phyloP scores from a whole-genome alignment of 306 rosid genomes.

The Elaeagnus macrophylla region DNA sequence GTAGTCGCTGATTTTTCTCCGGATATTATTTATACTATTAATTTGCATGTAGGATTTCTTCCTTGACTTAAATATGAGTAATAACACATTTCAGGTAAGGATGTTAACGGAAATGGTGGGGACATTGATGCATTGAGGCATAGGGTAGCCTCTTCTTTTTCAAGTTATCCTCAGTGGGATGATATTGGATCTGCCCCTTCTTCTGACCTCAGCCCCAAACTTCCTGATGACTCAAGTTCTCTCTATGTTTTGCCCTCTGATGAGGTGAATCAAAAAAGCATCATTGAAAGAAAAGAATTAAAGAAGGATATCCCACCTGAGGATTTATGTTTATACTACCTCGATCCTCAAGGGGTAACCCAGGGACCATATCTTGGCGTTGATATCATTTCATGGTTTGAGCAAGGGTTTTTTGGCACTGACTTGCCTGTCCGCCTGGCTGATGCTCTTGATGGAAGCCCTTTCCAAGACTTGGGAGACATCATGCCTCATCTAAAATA shows the following conservation, averaged over 20 bases:
- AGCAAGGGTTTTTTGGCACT: constrained; percentile 56
- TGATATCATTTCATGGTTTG: constrained; percentile 63
- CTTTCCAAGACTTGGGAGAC: constrained; percentile 53
- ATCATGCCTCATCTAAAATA: constrained; percentile 54
- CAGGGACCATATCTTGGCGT: constrained; percentile 74
- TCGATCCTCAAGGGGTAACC: constrained; percentile 55
- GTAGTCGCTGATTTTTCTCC: constrained; percentile 1
- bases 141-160: constrained; percentile 22
- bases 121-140: constrained; percentile 20
- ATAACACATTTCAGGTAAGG: constrained; percentile 26
- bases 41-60: constrained; percentile 13
- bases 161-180: constrained; percentile 28
- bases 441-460: constrained; percentile 51
- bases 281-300: not conserved
- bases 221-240: constrained; percentile 32
- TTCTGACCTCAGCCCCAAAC: constrained; percentile 24
- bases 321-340: constrained; percentile 61
- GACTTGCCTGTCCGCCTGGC: constrained; percentile 53
- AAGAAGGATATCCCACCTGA: constrained; percentile 36
- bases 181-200: constrained; percentile 11
- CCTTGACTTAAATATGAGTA: not conserved
- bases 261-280: too few species aligned
- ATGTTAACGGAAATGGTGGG: constrained; percentile 19
- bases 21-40: not conserved
- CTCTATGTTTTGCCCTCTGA: constrained; percentile 17